Conservation (phyloP, 2,329 filamentous ascomycete genomes). For the Hypoxylon sp. region DNA sequence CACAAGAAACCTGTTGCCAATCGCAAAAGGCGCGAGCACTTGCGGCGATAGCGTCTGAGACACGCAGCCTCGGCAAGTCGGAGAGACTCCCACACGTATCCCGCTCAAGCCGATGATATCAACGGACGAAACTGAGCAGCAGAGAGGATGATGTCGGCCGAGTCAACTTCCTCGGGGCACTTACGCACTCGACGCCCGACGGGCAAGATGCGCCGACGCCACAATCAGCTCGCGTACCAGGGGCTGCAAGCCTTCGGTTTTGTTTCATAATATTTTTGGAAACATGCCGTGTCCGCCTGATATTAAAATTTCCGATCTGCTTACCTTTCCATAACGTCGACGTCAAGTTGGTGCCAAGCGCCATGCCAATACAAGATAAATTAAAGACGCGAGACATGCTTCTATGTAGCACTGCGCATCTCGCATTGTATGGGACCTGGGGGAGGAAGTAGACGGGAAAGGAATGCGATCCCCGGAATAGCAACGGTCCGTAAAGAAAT, state of each 20-base stretch:
- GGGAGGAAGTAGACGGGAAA: background rate
- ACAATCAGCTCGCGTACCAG: conserved; percentile 4
- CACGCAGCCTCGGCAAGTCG: conserved; percentile 8
- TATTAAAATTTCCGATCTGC: background rate
- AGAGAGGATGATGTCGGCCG: background rate
- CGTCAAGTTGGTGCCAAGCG: conserved; percentile 3
- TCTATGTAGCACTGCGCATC: background rate
- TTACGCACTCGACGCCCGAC: conserved; percentile 2
- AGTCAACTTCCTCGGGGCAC: conserved; percentile 4
- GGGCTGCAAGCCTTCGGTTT: background rate
- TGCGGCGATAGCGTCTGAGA: conserved; percentile 15
- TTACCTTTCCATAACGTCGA: background rate
- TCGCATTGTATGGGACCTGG: background rate
- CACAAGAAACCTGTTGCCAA: conserved; percentile 3
- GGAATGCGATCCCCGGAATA: background rate
- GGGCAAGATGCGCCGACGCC: conserved; percentile 8
- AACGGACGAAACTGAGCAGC: background rate
- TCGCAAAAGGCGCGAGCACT: conserved; percentile 1
- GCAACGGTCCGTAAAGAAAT: background rate
- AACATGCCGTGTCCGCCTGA: background rate
- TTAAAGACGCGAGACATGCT: background rate
- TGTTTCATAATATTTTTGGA: conserved; percentile 27
- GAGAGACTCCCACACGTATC: conserved; percentile 14
- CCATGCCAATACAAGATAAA: background rate
- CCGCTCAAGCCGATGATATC: conserved; percentile 1